phyloP scores from a whole-genome alignment of 1,284 basidiomycete species.

The Neonothopanus nambi region DNA sequence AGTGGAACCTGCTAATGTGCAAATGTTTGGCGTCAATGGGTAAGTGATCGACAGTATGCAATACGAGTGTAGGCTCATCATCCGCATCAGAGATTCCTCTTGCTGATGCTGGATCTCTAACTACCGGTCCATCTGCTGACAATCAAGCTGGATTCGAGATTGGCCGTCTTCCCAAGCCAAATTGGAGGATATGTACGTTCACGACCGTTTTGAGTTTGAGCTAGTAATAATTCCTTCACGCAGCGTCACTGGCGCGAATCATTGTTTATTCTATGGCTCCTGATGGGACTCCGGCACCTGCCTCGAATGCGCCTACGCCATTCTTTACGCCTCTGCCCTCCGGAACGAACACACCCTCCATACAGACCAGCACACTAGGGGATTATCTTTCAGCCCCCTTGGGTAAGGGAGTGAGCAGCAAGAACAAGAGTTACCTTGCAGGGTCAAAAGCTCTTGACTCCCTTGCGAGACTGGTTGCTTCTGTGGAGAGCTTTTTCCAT shows the following conservation, averaged over 20 bases:
- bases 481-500: constrained; percentile 89
- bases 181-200: constrained; percentile 66
- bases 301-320: constrained; percentile 56
- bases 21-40: constrained; percentile 89
- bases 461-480: constrained; percentile 81
- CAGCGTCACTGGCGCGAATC: constrained; percentile 81
- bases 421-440: constrained; percentile 66
- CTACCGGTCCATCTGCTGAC: constrained; percentile 71
- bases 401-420: constrained; percentile 34
- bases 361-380: constrained; percentile 43
- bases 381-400: constrained; percentile 67
- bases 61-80: constrained; percentile 13
- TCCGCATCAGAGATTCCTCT: constrained; percentile 60
- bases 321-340: constrained; percentile 66
- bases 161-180: constrained; percentile 62
- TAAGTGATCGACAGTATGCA: constrained; percentile 38
- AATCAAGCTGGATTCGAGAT: constrained; percentile 67
- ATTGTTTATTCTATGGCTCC: constrained; percentile 90
- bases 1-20: constrained; percentile 90
- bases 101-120: constrained; percentile 69
- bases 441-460: constrained; percentile 89
- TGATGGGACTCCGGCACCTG: constrained; percentile 64
- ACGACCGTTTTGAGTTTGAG: too few species aligned
- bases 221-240: constrained; percentile 7
- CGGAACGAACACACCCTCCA: constrained; percentile 59